phyloP scores from a whole-genome alignment of 2,329 filamentous ascomycete genomes.

The Cladosporium sp. region DNA sequence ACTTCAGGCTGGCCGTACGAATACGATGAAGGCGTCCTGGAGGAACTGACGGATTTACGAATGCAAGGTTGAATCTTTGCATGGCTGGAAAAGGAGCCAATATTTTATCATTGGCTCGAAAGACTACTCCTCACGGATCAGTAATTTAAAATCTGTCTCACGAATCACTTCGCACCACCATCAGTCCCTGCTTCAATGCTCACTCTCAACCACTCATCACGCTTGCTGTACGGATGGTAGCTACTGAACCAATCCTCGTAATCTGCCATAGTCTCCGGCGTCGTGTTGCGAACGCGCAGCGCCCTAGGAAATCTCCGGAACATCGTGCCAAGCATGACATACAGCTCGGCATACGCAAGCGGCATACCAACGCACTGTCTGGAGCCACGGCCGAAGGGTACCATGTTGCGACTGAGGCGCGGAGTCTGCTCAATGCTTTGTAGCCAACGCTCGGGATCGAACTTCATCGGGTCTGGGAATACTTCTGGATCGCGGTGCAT shows the following conservation, averaged over 20 bases:
- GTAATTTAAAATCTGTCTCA: not conserved
- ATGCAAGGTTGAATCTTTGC: not conserved
- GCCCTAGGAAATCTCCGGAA: not conserved
- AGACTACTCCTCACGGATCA: not conserved
- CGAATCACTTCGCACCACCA: not conserved
- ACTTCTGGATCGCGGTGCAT: slow-evolving; percentile 29
- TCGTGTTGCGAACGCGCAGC: slow-evolving; percentile 13
- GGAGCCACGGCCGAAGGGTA: slow-evolving; percentile 41
- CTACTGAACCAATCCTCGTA: slow-evolving; percentile 35
- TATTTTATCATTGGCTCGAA: not conserved
- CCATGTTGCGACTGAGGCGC: slow-evolving; percentile 36
- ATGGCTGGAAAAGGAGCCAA: not conserved
- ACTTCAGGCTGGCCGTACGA: not conserved
- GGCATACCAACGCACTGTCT: slow-evolving; percentile 39
- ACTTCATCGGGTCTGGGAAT: slow-evolving; percentile 38
- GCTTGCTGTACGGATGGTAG: slow-evolving; percentile 12
- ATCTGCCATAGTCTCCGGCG: slow-evolving; percentile 31
- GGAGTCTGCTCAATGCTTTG: slow-evolving; percentile 23
- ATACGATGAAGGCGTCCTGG: not conserved
- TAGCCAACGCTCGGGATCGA: slow-evolving; percentile 41
- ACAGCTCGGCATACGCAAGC: not conserved
- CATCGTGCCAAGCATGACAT: not conserved
- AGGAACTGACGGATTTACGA: not conserved
- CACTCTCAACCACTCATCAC: slow-evolving; percentile 16
- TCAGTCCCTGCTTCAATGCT: not conserved